Percentiles rank a stretch among this genome's conserved stretches.
Conservation (phyloP, 257 asterid genomes). For the Solanum chmielewskii region DNA sequence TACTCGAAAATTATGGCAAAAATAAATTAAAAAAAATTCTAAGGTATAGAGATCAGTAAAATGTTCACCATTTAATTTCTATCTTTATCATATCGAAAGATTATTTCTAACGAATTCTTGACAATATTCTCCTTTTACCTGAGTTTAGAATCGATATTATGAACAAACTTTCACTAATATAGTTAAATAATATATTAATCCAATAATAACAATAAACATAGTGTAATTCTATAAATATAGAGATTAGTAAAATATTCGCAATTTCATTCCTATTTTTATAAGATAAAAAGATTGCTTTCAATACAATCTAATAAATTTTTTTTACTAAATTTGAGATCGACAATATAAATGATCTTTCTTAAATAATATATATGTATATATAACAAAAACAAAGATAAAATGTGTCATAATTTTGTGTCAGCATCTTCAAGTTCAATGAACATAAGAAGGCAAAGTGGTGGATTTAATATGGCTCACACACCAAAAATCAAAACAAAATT, state of each 20-base stretch:
- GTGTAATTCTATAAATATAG: too few species aligned
- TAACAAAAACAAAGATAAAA: background rate
- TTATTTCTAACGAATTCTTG: background rate
- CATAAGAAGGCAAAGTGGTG: background rate
- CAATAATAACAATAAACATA: background rate
- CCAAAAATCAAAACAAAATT: background rate
- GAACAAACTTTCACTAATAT: rapidly evolving
- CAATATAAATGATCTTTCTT: background rate
- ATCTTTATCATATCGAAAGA: rapidly evolving
- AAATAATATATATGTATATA: background rate
- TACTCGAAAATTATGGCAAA: too few species aligned
- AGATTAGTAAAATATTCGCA: too few species aligned
- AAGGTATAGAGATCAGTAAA: rapidly evolving
- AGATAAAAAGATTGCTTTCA: rapidly evolving
- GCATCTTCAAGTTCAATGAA: background rate
- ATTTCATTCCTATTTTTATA: background rate
- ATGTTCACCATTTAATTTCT: background rate
- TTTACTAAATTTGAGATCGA: background rate
- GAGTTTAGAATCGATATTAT: background rate
- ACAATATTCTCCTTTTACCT: rapidly evolving
- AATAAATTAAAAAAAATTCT: background rate
- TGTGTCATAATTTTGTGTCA: background rate
- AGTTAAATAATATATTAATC: background rate
- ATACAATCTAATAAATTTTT: background rate
- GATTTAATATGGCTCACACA: background rate